Base-by-base conservation (phyloP, 2,329 filamentous ascomycete species). In the Hymenoscyphus fructigenus region DNA sequence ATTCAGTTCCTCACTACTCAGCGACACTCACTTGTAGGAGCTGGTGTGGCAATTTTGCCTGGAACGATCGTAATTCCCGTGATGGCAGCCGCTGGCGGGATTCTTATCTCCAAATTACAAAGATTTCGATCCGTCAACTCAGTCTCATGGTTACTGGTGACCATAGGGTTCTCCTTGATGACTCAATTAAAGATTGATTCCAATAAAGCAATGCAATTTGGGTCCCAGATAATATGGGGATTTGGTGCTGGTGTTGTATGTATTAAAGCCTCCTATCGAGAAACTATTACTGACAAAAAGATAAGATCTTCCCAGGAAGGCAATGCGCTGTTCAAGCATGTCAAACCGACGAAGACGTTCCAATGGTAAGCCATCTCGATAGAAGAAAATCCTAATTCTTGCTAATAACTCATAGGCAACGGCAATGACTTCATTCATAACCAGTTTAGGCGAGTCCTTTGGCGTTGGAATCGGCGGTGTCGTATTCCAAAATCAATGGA, bases 391-490 rank as follows among this genome's bases (percentile, higher is more conserved):
- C 34, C 3, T 14, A 5, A 28, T 34, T 17, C 29, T 58, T 20
- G n/a, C n/a, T 7, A n/a, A 23, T 1, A 3, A 5, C 2, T 9
- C 3, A n/a, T 29, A 60, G 55, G 66, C 64, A 2, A 68, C 68
- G 1, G 66, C 66, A 34, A 38, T 69, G 23, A 57, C 67, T 59
- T 71, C 67, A 26, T 75, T 70, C 66, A 71, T 73, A 2, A 70
- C 72, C 32, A 77, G 63, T 12, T 58, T 72, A 3, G 72, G 72
- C 12, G 61, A 72, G 61, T 65, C 66, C 6, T 67, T 74, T 55
- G 71, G 71, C 10, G 68, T 73, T 56, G 72, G 68, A n/a, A 70
- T 73, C 38, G 70, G 72, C 14, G 69, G 67, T 47, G 68, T 65
- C 20, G 57, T 72, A 6, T 72, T 73, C 57, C 69, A 70, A 26